These are phyloP conservation scores for Populus deltoides DNA, from an alignment of 345 rosid species.

Conservation along the genomic window DNA sequence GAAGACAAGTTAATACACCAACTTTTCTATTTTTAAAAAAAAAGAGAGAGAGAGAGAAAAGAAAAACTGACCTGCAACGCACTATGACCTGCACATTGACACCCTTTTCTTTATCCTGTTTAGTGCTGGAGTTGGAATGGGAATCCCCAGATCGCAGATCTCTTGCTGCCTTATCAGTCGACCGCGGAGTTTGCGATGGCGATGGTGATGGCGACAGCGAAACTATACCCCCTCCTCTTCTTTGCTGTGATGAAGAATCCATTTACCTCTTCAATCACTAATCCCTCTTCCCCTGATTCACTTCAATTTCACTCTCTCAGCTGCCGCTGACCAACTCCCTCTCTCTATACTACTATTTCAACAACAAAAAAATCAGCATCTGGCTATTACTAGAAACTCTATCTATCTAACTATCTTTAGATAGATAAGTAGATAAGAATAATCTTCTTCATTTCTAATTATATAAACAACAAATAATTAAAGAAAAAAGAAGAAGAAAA, in stretches of 20 bases:
- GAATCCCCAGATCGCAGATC: constrained; percentile 87
- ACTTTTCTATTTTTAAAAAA: background rate
- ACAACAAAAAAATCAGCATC: background rate
- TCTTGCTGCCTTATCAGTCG: constrained; percentile 72
- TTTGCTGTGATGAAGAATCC: constrained; percentile 57
- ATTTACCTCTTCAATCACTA: constrained; percentile 23
- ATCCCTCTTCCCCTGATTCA: background rate
- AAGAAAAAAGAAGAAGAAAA: background rate
- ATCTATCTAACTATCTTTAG: background rate
- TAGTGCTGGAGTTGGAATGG: constrained; percentile 54
- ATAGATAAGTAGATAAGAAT: background rate
- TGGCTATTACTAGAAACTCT: background rate
- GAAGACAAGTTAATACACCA: no score
- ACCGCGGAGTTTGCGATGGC: constrained; percentile 86
- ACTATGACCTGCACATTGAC: constrained; percentile 94
- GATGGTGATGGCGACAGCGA: constrained; percentile 71
- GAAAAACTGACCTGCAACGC: constrained; percentile 82
- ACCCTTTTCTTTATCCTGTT: constrained; percentile 86
- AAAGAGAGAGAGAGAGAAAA: background rate
- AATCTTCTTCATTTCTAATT: background rate
- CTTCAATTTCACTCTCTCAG: background rate
- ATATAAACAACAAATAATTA: background rate
- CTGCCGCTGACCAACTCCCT: background rate
- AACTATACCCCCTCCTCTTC: constrained; percentile 71
- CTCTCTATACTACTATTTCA: background rate